These are phyloP conservation scores for Solanum hybrid DNA, from an alignment of 305 asterid species.

Conservation along the genomic window DNA sequence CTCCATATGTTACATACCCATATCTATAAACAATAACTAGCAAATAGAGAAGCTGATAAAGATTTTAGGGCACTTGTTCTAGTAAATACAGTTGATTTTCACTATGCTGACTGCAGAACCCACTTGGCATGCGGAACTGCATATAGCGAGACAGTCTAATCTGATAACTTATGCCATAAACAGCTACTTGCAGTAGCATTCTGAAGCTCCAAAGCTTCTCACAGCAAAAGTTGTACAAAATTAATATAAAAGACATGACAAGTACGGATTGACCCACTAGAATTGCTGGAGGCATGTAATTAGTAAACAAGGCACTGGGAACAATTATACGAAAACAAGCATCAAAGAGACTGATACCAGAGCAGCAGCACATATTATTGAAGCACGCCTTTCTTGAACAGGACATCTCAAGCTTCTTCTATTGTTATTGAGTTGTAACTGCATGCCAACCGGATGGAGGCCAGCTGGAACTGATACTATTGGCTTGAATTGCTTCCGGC, in stretches of 20 bases:
- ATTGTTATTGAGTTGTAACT: constrained; percentile 22
- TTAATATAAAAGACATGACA: not conserved
- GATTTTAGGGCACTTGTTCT: not conserved
- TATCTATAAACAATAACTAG: not conserved
- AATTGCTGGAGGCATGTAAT: not conserved
- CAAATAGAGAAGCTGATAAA: not conserved
- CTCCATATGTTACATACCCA: not conserved
- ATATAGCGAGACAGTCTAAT: not conserved
- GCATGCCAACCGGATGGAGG: constrained; percentile 19
- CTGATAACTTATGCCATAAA: not conserved
- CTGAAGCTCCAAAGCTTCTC: not conserved
- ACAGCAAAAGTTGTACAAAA: not conserved
- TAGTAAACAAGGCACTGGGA: not conserved
- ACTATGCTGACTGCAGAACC: not conserved
- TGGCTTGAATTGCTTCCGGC: constrained; percentile 20
- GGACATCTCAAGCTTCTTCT: constrained; percentile 8
- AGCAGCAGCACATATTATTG: constrained; percentile 46
- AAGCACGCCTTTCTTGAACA: constrained; percentile 26
- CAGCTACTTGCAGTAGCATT: not conserved
- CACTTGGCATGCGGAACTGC: not conserved
- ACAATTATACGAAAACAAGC: not conserved
- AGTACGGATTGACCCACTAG: not conserved
- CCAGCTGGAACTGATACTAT: constrained; percentile 11
- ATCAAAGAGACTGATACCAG: constrained; percentile 30
- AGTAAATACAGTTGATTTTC: not conserved